Percentiles rank a stretch among this genome's conserved stretches.
Evolutionary conservation across 2,329 filamentous ascomycete species (phyloP).

Genomic region (Aspergillus carbonarius): DNA sequence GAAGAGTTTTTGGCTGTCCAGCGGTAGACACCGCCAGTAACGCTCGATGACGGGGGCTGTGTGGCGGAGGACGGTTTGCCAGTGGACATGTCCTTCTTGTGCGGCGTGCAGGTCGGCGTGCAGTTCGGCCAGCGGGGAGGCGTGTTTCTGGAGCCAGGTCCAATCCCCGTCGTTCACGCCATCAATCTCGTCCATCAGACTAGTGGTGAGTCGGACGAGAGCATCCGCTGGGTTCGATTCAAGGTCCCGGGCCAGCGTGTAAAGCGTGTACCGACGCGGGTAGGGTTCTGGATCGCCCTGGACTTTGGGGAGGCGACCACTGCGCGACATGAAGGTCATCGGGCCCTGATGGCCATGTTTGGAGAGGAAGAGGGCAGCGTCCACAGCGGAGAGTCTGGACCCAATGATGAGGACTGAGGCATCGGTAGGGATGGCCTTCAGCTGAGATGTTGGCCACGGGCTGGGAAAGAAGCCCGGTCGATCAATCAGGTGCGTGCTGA

Average conservation of each 20-base stretch:
- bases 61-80: conserved; percentile 7
- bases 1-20: conserved; percentile 7
- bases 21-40: conserved; percentile 7
- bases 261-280: conserved; percentile 6
- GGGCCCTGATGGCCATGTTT: conserved; percentile 9
- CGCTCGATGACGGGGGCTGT: conserved; percentile 11
- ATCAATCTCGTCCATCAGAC: conserved; percentile 11
- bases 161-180: conserved; percentile 6
- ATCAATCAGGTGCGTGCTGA: conserved; percentile 7
- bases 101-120: conserved; percentile 1
- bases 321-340: conserved; percentile 14
- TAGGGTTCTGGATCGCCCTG: conserved; percentile 8
- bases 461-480: conserved; percentile 8
- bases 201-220: conserved; percentile 7
- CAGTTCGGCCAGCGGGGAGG: conserved; percentile 1
- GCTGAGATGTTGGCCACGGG: conserved; percentile 12
- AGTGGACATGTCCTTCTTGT: background rate
- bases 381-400: conserved; percentile 11
- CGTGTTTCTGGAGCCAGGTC: conserved; percentile 12
- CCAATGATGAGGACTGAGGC: conserved; percentile 11
- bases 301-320: conserved; percentile 11
- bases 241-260: conserved; percentile 3
- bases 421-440: conserved; percentile 3
- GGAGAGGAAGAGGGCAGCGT: conserved; percentile 6
- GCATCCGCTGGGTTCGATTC: conserved; percentile 1